Conservation (phyloP, 768 basidiomycete genomes). For the Strobilomyces echinocephalus region DNA sequence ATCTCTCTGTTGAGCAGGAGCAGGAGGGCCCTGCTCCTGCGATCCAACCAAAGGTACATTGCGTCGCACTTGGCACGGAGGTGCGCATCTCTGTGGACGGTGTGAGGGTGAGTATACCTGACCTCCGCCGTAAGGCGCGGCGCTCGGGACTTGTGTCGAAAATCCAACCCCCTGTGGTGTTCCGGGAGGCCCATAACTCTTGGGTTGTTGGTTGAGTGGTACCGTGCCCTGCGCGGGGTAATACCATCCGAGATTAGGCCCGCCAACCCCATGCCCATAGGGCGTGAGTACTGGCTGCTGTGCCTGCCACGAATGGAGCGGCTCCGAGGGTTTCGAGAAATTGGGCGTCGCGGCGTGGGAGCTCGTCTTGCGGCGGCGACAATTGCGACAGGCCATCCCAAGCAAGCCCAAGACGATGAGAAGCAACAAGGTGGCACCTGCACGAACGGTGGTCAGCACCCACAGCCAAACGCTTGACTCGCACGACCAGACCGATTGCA, state of each 20-base stretch:
- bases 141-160: background rate
- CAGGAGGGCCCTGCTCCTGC: background rate
- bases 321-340: background rate
- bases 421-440: slow-evolving; percentile 12
- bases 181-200: background rate
- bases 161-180: background rate
- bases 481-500: slow-evolving; percentile 16
- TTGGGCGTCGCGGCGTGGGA: background rate
- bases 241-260: slow-evolving; percentile 3
- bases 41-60: background rate
- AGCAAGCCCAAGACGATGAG: slow-evolving; percentile 6
- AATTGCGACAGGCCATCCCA: slow-evolving; percentile 4
- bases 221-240: background rate
- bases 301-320: slow-evolving; percentile 9
- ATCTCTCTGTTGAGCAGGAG: slow-evolving; percentile 4
- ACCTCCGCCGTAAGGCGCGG: background rate
- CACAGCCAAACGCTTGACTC: background rate
- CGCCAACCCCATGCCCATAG: background rate
- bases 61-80: background rate
- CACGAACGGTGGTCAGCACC: background rate
- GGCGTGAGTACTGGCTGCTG: slow-evolving; percentile 2
- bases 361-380: background rate
- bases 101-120: background rate
- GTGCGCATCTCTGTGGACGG: background rate
- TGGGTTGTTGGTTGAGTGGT: slow-evolving; percentile 1